Evolutionary conservation across 768 basidiomycete species (phyloP).

Genomic region (Tylopilus sp.): DNA sequence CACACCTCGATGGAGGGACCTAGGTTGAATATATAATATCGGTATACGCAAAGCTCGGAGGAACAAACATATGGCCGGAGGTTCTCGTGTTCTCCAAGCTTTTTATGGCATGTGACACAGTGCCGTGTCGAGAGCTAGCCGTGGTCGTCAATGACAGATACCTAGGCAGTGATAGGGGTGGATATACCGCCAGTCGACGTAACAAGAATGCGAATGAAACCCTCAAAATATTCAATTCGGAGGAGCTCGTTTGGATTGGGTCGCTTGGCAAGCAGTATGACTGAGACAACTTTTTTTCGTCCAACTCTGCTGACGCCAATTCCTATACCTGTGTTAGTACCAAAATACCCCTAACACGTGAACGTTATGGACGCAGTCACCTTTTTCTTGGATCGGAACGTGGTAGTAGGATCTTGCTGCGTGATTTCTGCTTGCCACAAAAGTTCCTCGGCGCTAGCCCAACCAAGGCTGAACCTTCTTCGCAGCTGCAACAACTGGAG

Average conservation of each 20-base stretch:
- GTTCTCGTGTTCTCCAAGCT: constrained; percentile 49
- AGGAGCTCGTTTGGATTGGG: constrained; percentile 38
- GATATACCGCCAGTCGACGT: constrained; percentile 54
- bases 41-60: constrained; percentile 62
- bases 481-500: constrained; percentile 51
- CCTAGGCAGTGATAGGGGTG: neutral
- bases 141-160: neutral
- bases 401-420: constrained; percentile 40
- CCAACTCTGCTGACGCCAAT: constrained; percentile 38
- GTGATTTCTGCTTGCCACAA: constrained; percentile 42
- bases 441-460: constrained; percentile 66
- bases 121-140: constrained; percentile 60
- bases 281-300: constrained; percentile 37
- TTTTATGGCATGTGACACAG: constrained; percentile 74
- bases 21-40: constrained; percentile 61
- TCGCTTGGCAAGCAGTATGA: constrained; percentile 54
- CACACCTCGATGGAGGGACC: constrained; percentile 66
- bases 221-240: constrained; percentile 56
- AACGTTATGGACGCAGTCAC: constrained; percentile 23
- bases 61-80: constrained; percentile 75
- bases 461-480: constrained; percentile 52
- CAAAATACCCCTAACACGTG: neutral
- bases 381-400: constrained; percentile 33
- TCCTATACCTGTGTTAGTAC: constrained; percentile 4
- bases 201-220: constrained; percentile 63